These are phyloP conservation scores for Millerozyma miso DNA, from an alignment of 805 yeast genomes.

Conservation along the genomic window DNA sequence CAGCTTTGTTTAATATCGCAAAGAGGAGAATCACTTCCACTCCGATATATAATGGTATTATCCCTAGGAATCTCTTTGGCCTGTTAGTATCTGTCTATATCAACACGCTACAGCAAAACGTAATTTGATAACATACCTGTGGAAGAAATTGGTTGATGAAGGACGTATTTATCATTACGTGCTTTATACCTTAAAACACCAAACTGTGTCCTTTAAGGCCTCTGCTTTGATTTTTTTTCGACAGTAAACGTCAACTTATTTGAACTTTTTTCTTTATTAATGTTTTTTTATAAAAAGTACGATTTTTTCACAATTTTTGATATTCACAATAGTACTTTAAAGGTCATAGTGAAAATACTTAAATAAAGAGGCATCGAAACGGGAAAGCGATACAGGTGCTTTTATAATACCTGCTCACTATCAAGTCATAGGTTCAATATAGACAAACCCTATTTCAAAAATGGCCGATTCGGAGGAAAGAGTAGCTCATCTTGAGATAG, in stretches of 20 bases:
- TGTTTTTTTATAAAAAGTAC: not conserved
- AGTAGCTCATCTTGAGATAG: not conserved
- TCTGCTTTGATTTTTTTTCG: no score
- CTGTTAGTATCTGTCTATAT: conserved; percentile 6
- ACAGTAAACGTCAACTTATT: no score
- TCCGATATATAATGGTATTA: conserved; percentile 78
- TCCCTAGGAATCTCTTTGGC: conserved; percentile 55
- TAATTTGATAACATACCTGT: conserved; percentile 17
- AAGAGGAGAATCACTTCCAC: conserved; percentile 76
- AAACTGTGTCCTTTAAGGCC: no score
- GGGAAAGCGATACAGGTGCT: no score
- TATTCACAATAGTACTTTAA: not conserved
- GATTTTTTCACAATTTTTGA: not conserved
- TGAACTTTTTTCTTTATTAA: no score
- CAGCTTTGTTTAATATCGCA: conserved; percentile 79
- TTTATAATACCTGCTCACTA: no score
- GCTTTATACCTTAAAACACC: no score
- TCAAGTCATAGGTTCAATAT: no score
- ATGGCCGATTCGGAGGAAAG: not conserved
- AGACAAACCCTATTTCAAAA: no score
- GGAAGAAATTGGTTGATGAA: conserved; percentile 12
- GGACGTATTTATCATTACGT: not conserved
- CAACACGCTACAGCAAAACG: not conserved
- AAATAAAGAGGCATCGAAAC: not conserved
- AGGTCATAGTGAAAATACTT: not conserved